Conservation (phyloP, 441 rosid species). For the Monsonia emarginata region DNA sequence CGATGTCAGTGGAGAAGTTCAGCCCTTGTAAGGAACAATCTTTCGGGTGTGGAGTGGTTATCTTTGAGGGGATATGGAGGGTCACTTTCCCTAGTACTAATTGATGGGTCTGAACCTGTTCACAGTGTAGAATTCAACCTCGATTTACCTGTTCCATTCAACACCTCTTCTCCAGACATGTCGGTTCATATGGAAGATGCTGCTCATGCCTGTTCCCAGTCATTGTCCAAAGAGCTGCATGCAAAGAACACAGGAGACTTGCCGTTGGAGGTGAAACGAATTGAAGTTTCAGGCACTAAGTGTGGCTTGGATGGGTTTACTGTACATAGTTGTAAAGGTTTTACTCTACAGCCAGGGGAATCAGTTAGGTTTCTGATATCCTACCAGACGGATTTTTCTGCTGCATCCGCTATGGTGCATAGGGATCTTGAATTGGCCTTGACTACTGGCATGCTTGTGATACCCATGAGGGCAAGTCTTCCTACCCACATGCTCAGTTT, state of each 20-base stretch:
- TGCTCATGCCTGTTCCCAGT: slow-evolving; percentile 34
- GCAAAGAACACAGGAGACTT: slow-evolving; percentile 57
- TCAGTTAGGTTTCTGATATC: slow-evolving; percentile 48
- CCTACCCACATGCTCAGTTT: slow-evolving; percentile 45
- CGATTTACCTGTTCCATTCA: slow-evolving; percentile 28
- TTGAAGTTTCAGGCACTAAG: slow-evolving; percentile 46
- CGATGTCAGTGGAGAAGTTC: slow-evolving; percentile 66
- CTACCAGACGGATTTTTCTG: slow-evolving; percentile 44
- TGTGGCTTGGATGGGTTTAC: slow-evolving; percentile 48
- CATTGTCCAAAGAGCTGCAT: slow-evolving; percentile 48
- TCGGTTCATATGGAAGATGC: slow-evolving; percentile 28
- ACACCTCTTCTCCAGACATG: slow-evolving; percentile 30
- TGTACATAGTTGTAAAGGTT: slow-evolving; percentile 45
- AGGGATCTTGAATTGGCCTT: slow-evolving; percentile 52
- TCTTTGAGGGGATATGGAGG: slow-evolving; percentile 60
- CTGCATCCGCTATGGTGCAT: slow-evolving; percentile 34
- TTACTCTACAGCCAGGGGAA: slow-evolving; percentile 54
- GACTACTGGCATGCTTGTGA: slow-evolving; percentile 46
- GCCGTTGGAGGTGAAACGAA: slow-evolving; percentile 45
- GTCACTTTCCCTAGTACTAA: slow-evolving; percentile 37
- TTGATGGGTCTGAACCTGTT: slow-evolving; percentile 47
- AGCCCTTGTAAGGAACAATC: slow-evolving; percentile 53
- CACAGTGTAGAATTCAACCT: slow-evolving; percentile 43
- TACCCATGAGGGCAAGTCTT: slow-evolving; percentile 66
- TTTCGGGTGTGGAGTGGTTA: slow-evolving; percentile 72